A percentile compares a stretch with the other conserved stretches of the same genome.
These are phyloP conservation scores for Piper betle DNA, from an alignment of 164 flowering plant genomes.

Conservation along the genomic window DNA sequence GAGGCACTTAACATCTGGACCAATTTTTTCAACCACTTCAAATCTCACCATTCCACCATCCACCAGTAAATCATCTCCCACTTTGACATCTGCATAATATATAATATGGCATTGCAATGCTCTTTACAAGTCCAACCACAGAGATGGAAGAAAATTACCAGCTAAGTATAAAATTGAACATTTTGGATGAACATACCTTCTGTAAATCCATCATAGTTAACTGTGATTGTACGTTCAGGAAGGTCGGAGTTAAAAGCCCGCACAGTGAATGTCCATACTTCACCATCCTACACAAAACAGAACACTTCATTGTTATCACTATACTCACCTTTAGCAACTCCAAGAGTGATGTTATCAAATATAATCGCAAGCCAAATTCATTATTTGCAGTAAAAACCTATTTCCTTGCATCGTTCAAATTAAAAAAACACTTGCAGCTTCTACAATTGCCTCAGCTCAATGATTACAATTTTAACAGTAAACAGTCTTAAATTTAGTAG, in stretches of 20 bases:
- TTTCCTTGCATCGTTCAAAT: not conserved
- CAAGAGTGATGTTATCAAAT: not conserved
- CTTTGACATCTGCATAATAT: slow-evolving; percentile 55
- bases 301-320: not conserved
- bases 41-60: slow-evolving; percentile 99
- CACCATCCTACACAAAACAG: slow-evolving; percentile 66
- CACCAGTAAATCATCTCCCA: slow-evolving; percentile 91
- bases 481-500: too few species aligned
- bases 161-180: not conserved
- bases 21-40: slow-evolving; percentile 93
- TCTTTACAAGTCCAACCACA: not conserved
- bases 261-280: slow-evolving; percentile 90
- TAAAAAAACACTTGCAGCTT: not conserved
- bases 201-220: slow-evolving; percentile 94
- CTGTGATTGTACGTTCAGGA: slow-evolving; percentile 81
- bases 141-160: not conserved
- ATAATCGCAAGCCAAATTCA: not conserved
- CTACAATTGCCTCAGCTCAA: too few species aligned
- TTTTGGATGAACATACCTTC: slow-evolving; percentile 41
- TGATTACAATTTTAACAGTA: too few species aligned
- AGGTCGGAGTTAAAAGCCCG: slow-evolving; percentile 59
- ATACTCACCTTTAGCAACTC: not conserved
- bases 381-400: too few species aligned
- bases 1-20: slow-evolving; percentile 88
- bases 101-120: not conserved